These are phyloP conservation scores for Andrographis paniculata DNA, from an alignment of 305 asterid genomes.

Conservation along the genomic window DNA sequence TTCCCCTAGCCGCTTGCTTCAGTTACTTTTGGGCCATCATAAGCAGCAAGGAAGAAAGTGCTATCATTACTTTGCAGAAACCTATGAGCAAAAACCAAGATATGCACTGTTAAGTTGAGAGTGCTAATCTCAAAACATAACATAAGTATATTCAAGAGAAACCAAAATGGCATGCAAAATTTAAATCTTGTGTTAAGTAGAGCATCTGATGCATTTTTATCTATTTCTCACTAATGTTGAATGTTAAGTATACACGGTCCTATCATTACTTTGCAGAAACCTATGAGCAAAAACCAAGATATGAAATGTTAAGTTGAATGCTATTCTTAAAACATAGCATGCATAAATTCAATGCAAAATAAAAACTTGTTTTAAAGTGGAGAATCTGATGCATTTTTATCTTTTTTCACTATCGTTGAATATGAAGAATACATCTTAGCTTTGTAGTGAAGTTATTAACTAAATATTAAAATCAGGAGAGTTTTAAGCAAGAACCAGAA, in stretches of 20 bases:
- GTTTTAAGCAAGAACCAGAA: too few relatives aligned
- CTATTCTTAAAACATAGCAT: neutral
- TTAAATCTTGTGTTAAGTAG: too few relatives aligned
- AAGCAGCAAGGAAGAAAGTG: slow-evolving; percentile 46
- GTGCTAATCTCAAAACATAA: neutral
- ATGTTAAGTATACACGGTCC: too few relatives aligned
- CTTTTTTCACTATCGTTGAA: too few relatives aligned
- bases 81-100: slow-evolving; percentile 26
- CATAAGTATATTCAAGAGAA: neutral
- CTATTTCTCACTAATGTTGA: too few relatives aligned
- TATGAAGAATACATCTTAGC: too few relatives aligned
- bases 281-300: slow-evolving; percentile 22
- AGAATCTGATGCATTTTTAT: too few relatives aligned
- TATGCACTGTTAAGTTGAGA: neutral
- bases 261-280: slow-evolving; percentile 66
- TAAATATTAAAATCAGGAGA: too few relatives aligned
- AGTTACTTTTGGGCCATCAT: slow-evolving; percentile 41
- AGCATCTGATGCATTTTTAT: too few relatives aligned
- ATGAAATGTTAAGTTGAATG: neutral
- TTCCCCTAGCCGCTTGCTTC: slow-evolving; percentile 43
- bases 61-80: slow-evolving; percentile 64
- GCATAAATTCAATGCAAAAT: neutral
- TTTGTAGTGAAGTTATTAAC: too few relatives aligned
- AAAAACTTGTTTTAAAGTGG: too few relatives aligned
- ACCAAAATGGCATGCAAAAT: too few relatives aligned